Percentiles rank a stretch among this genome's conserved stretches.
Conservation (phyloP, 2,329 filamentous ascomycete genomes). For the Alternaria triticimaculans region DNA sequence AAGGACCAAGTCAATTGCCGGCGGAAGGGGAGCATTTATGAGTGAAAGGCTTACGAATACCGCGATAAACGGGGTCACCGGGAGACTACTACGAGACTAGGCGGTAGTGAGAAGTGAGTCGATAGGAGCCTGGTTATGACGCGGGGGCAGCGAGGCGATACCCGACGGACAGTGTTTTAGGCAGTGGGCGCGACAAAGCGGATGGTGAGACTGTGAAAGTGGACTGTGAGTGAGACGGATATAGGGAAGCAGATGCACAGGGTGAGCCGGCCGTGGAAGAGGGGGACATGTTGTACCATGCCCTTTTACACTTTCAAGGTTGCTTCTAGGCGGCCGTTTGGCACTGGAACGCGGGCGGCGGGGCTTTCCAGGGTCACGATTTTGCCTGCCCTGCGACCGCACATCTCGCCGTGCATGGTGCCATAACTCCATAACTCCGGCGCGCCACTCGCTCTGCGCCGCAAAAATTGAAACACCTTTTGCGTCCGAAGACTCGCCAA, state of each 20-base stretch:
- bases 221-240: neutral
- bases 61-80: conserved; percentile 17
- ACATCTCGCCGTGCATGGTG: conserved; percentile 1
- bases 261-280: neutral
- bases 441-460: conserved; percentile 6
- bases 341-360: conserved; percentile 10
- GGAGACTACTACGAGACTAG: conserved; percentile 19
- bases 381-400: conserved; percentile 1
- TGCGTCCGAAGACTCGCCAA: conserved; percentile 16
- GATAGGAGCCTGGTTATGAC: conserved; percentile 20
- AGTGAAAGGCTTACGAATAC: conserved; percentile 23
- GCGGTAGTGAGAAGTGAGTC: conserved; percentile 21
- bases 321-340: conserved; percentile 5
- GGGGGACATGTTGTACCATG: conserved; percentile 6
- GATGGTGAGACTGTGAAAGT: neutral
- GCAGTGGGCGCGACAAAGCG: neutral
- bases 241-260: neutral
- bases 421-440: conserved; percentile 4
- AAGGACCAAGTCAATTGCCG: conserved; percentile 21
- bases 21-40: conserved; percentile 20
- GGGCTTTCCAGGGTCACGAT: conserved; percentile 5
- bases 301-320: neutral
- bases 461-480: conserved; percentile 29
- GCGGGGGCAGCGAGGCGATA: conserved; percentile 24
- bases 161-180: conserved; percentile 7